Percentiles rank a stretch among this genome's conserved stretches.
Conservation (phyloP, 768 basidiomycete genomes). For the Hygrophorus russula region DNA sequence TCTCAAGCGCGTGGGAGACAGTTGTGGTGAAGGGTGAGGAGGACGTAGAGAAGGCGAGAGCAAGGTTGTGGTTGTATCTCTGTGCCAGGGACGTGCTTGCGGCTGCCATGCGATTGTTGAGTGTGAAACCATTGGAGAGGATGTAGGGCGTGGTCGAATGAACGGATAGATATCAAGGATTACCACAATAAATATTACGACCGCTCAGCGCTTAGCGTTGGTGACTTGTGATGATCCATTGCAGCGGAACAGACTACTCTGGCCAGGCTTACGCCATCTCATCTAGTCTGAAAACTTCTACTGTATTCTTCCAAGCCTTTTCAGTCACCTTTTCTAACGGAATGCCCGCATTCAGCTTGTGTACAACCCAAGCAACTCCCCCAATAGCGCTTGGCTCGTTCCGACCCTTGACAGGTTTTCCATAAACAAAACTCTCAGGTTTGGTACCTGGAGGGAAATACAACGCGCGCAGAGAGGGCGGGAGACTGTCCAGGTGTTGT, state of each 20-base stretch:
- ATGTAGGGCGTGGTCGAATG: constrained; percentile 43
- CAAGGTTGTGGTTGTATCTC: constrained; percentile 82
- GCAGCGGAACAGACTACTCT: too few relatives aligned
- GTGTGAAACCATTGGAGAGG: constrained; percentile 80
- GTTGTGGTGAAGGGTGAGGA: constrained; percentile 78
- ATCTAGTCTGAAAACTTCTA: constrained; percentile 41
- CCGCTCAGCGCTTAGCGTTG: too few relatives aligned
- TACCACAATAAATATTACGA: too few relatives aligned
- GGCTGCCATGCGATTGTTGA: constrained; percentile 78
- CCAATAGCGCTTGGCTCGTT: constrained; percentile 63
- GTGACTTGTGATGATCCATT: too few relatives aligned
- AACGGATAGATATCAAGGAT: too few relatives aligned
- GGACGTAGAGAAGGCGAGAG: constrained; percentile 67
- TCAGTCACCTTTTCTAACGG: constrained; percentile 45
- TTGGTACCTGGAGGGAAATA: constrained; percentile 44
- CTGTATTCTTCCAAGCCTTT: constrained; percentile 52
- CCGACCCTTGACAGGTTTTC: constrained; percentile 61
- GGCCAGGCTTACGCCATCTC: constrained; percentile 17
- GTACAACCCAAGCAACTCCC: constrained; percentile 64
- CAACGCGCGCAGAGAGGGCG: constrained; percentile 28
- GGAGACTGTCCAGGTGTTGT: constrained; percentile 34
- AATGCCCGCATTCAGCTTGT: constrained; percentile 27
- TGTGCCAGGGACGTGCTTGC: constrained; percentile 85
- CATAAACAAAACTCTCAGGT: constrained; percentile 46
- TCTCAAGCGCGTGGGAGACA: constrained; percentile 87